Base-by-base conservation (phyloP, 257 asterid species). In the Solanum paucissectum region DNA sequence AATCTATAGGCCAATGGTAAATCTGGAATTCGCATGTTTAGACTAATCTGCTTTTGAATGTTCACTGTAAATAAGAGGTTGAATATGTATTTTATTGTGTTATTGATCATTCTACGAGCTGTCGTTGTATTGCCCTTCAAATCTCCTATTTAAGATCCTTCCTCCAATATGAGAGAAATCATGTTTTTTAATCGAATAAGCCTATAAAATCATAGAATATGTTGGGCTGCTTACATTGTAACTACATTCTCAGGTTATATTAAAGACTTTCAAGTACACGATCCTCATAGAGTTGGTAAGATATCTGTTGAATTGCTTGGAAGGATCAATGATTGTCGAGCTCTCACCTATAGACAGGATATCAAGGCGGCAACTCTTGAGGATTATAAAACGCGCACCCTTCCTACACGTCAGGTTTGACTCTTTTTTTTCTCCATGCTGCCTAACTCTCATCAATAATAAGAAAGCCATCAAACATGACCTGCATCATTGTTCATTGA, bases 401-500 rank as follows among this genome's bases (percentile, higher is more conserved):
- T 97, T 90, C 99, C 99, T 40, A 97, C 99, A 0, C 99, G 87
- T 76, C 99, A 97, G 98, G 99, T 97, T 46, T 83, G 91, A 9
- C 9, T 27, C 25, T 42, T 42, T 25, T 76, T 76, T 38, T 20
- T 1, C 33, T 27, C 62, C 40, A 79, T 79, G 66, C 27, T 44
- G 21, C 9, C 14, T 9, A 27, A 32, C 40, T 14, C 85, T 79
- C 66, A 44, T 79, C 84, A 44, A 23, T 44, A 44, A 79, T 44
- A 79, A 40, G 84, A 7, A 40, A 77, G n/a, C n/a, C n/a, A 13
- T 40, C 62, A 77, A 77, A 44, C 66, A 8, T 44, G 85, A 27
- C 38, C 40, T 79, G 85, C 62, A 14, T 29, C 27, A 8, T 14
- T 79, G 40, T 13, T 77, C 84, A 14, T 18, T 32, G 4, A 81